These are phyloP conservation scores for Aspergillus clavatus DNA, from an alignment of 2,329 filamentous ascomycete species.

Conservation along the genomic window DNA sequence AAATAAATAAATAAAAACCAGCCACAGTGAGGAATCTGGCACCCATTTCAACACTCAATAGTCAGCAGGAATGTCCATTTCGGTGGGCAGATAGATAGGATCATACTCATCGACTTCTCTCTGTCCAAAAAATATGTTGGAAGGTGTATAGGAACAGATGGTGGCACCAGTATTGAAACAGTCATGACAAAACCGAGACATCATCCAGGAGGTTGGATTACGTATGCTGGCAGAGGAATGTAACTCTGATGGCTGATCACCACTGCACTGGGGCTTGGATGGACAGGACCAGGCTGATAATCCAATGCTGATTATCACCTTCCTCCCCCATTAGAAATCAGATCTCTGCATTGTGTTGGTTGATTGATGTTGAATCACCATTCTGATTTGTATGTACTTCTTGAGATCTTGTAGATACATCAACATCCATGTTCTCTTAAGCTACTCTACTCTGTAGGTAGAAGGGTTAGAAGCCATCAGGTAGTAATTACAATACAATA, in stretches of 20 bases:
- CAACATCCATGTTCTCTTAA: no score
- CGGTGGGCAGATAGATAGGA: background rate
- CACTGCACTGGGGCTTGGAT: background rate
- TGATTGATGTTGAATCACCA: no score
- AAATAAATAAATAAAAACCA: no score
- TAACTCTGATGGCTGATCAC: background rate
- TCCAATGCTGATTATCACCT: no score
- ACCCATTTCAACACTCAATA: background rate
- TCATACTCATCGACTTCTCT: no score
- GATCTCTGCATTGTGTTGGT: no score
- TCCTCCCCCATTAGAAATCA: no score
- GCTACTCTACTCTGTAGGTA: background rate
- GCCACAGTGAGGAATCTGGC: slow-evolving; percentile 1
- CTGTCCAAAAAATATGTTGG: no score
- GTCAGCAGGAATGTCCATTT: background rate
- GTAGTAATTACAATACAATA: background rate
- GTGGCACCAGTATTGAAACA: background rate
- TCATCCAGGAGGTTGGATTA: background rate
- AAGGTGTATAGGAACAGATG: no score
- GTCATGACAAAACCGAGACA: background rate
- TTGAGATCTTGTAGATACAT: no score
- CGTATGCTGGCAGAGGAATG: background rate
- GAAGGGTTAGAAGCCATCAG: background rate
- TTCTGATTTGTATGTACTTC: no score
- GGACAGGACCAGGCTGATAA: no score